Conservation (phyloP, 75 land plant species). For the Sequoia sempervirens region DNA sequence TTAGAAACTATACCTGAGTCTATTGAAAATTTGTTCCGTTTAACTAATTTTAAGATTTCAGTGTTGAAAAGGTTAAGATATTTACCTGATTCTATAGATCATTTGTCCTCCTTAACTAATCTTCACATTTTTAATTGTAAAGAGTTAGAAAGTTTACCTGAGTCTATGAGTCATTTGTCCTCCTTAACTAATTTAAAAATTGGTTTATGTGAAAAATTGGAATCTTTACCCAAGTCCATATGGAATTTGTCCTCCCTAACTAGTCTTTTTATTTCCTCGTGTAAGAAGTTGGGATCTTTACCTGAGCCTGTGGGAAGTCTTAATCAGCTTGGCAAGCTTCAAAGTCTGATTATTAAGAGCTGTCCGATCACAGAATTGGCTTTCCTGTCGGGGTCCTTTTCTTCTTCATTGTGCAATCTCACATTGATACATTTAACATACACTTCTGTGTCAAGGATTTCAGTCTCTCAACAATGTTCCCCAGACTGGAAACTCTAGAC, state of each 20-base stretch:
- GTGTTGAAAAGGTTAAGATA: too few relatives aligned
- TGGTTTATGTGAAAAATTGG: neutral
- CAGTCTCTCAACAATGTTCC: neutral
- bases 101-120: neutral
- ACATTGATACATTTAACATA: neutral
- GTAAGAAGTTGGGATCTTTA: neutral
- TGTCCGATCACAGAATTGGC: neutral
- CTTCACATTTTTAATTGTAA: too few relatives aligned
- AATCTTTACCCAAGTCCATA: neutral
- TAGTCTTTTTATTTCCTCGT: neutral
- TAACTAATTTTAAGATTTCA: too few relatives aligned
- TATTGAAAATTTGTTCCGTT: too few relatives aligned
- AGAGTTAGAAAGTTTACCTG: too few relatives aligned
- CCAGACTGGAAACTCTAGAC: neutral
- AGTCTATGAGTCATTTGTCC: neutral
- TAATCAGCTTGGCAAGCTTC: neutral
- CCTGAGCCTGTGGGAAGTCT: neutral
- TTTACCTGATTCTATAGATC: neutral
- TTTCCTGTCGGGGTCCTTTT: neutral
- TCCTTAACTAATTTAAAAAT: neutral
- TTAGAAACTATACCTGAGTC: too few relatives aligned
- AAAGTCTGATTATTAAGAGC: too few relatives aligned
- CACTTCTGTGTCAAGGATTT: neutral
- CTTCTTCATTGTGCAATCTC: neutral
- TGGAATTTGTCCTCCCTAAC: neutral